Conservation (phyloP, 2,329 filamentous ascomycete genomes). For the Xylariaceae sp. region DNA sequence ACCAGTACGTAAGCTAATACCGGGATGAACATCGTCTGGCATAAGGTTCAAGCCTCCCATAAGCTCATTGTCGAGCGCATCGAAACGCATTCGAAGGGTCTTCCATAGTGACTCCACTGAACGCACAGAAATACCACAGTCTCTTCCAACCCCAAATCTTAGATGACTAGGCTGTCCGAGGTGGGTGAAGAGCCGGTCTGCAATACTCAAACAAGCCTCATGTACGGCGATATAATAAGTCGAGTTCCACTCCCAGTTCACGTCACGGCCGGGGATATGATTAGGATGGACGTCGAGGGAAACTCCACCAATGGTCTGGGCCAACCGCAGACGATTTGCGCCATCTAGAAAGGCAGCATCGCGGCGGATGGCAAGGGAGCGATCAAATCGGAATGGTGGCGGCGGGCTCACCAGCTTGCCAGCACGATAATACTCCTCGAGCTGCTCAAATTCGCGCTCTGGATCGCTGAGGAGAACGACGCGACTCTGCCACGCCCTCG, state of each 20-base stretch:
- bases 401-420: conserved; percentile 13
- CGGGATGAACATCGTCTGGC: not conserved
- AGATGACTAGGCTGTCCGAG: not conserved
- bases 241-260: conserved; percentile 2
- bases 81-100: conserved; percentile 16
- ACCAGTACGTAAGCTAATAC: conserved; percentile 9
- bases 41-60: conserved; percentile 6
- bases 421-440: conserved; percentile 16
- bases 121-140: conserved; percentile 13
- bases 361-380: conserved; percentile 1
- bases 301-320: not conserved
- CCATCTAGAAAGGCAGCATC: not conserved
- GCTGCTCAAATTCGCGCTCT: conserved; percentile 16
- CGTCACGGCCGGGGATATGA: conserved; percentile 7
- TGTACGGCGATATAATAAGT: conserved; percentile 20
- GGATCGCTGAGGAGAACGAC: conserved; percentile 20
- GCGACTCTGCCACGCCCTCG: conserved; percentile 15
- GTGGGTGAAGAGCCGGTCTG: conserved; percentile 11
- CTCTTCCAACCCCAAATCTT: not conserved
- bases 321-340: not conserved
- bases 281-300: conserved; percentile 12
- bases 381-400: not conserved
- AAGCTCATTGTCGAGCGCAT: conserved; percentile 15
- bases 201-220: conserved; percentile 17
- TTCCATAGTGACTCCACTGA: conserved; percentile 19